Base-by-base conservation (phyloP, 768 basidiomycete genomes). In the Kwoniella pini region DNA sequence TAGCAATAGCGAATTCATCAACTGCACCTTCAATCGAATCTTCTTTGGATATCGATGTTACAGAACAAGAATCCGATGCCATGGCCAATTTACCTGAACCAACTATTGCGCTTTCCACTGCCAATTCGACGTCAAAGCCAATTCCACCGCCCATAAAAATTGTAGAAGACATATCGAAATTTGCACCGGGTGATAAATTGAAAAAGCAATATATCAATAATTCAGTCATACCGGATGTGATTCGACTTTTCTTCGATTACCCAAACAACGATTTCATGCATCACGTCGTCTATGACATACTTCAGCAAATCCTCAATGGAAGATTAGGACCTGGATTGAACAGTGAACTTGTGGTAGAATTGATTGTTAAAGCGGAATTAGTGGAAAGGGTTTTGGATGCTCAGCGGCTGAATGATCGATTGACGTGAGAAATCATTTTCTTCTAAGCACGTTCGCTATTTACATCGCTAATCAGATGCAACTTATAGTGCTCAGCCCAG, bases 261-360 rank as follows among this genome's bases (percentile, higher is more conserved):
- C 93, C 94, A 0, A 91, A 90, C 88, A 97, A 99, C 79, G 97
- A 98, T 75, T 98, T 98, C 77, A 80, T 98, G 28, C 96, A 99
- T 76, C 92, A 90, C 70, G 88, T 93, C 28, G 91, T 96, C 17
- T 98, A 98, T 74, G 96, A 99, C 76, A 81, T 96, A 59, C 82
- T 98, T 1, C 96, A 98, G 74, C 96, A 98, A 77, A 87, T 98
- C 44, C 83, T 99, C 56, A 94, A 90, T 1, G 94, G 92, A 13
- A 85, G 87, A 24, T 84, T 93, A 21, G 89, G 68, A 9, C 82
- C 82, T n/a, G 87, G 90, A 3, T 82, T 85, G 52, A 96, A 96
- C 71, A 85, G 90, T 57, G 88, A 93, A 66, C 83, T 98, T 30
- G 86, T 87, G 21, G 80, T 94, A 7, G 82, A 89, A 1, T 81